Evolutionary conservation across 768 basidiomycete genomes (phyloP), one percentile per base, ranked within the genome.

Genomic region (Plicaturopsis crispa): DNA sequence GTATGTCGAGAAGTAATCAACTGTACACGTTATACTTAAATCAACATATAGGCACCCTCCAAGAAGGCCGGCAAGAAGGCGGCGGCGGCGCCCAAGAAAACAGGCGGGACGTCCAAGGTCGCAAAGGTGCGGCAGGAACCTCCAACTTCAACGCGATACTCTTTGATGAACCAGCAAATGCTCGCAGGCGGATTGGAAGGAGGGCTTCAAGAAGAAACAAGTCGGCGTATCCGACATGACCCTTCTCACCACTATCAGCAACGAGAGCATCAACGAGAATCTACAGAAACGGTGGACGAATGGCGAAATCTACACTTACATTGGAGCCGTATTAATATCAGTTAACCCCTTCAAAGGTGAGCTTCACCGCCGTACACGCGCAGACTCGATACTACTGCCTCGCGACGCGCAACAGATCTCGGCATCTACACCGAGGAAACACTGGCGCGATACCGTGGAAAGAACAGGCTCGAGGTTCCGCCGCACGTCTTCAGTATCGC

Each of bases 181-280:
- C 48, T 44, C 40, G 31, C 47, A 98, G 93, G 94, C 94, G 35
- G 94, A 98, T 59, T 99, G 94, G 94, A 94, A 94, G 63, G 94
- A 98, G 55, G 92, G 93, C 4, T 99, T 99, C 74, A 96, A 96
- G 82, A 99, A 97, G 81, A 97, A 97, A 66, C 84, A 89, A 62
- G 84, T 93, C 45, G 96, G 96, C 39, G 94, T 99, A 41, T 81
- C 89, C 31, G 96, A 99, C 71, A 99, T 99, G 96, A 99, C 96
- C 6, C 67, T 99, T 44, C 67, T 99, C 41, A 86, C 88, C 17
- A 94, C 89, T 35, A 97, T 98, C 70, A 91, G 87, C 59, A 96
- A 99, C 60, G 94, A 98, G 53, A 83, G 80, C 48, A 80, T 99
- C 75, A 98, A 99, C 59, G 91, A 96, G 37, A 99, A 99, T 59